phyloP scores from a whole-genome alignment of 345 rosid species.

The Moringa oleifera region DNA sequence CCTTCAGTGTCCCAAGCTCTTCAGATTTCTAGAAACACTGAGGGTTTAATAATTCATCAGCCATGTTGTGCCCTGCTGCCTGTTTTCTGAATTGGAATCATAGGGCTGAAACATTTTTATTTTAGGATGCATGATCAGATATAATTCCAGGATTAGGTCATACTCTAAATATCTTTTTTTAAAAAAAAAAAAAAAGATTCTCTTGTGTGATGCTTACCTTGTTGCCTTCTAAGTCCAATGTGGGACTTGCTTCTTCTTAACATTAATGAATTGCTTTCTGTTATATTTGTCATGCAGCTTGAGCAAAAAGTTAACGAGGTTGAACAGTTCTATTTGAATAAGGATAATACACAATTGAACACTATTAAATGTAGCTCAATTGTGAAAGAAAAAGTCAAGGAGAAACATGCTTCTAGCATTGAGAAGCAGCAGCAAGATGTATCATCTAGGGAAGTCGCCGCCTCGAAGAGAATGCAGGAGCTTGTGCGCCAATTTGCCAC shows the following conservation, averaged over 20 bases:
- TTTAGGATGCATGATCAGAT: too few species aligned
- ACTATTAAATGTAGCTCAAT: constrained; percentile 30
- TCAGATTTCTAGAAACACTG: too few species aligned
- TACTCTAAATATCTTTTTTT: too few species aligned
- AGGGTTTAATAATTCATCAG: too few species aligned
- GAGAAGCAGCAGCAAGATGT: constrained; percentile 40
- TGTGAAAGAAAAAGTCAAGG: constrained; percentile 50
- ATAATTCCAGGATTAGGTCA: too few species aligned
- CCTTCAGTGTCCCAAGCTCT: too few species aligned
- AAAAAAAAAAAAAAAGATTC: too few species aligned
- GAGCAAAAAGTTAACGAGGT: constrained; percentile 54
- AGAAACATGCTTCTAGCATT: constrained; percentile 36
- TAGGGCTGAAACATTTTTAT: background rate
- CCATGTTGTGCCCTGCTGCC: too few species aligned
- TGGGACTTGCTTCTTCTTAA: background rate
- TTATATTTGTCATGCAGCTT: constrained; percentile 36
- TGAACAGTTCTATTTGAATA: constrained; percentile 44
- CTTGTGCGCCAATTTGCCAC: constrained; percentile 55
- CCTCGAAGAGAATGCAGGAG: constrained; percentile 44
- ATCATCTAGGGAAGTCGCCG: constrained; percentile 26
- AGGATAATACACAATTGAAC: constrained; percentile 35
- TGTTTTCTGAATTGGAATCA: too few species aligned
- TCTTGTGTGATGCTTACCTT: too few species aligned
- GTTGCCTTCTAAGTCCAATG: too few species aligned
- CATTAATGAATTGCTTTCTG: constrained; percentile 2